These are phyloP conservation scores for Amylocarpus encephaloides DNA, from an alignment of 2,329 filamentous ascomycete genomes.

Conservation along the genomic window DNA sequence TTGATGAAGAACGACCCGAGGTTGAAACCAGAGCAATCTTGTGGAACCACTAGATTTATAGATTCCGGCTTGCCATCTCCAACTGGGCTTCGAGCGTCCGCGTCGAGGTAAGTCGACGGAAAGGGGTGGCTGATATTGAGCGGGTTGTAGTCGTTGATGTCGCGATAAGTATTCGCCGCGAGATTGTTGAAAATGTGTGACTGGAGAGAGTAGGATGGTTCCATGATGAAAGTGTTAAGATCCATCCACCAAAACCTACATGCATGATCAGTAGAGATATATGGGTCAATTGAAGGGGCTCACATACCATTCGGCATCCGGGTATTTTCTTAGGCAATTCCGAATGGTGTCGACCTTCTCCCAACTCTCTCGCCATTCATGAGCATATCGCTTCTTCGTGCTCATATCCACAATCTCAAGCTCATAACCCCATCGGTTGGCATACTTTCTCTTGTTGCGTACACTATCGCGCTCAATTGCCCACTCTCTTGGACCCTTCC, in stretches of 20 bases:
- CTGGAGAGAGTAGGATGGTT: slow-evolving; percentile 84
- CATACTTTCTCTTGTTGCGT: slow-evolving; percentile 89
- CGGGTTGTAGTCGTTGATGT: slow-evolving; percentile 95
- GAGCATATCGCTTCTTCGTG: slow-evolving; percentile 95
- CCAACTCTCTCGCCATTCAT: slow-evolving; percentile 99
- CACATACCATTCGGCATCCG: slow-evolving; percentile 86
- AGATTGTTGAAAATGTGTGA: slow-evolving; percentile 83
- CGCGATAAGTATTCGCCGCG: slow-evolving; percentile 70
- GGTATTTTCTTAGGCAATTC: slow-evolving; percentile 85
- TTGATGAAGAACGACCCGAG: slow-evolving; percentile 90
- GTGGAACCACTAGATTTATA: slow-evolving; percentile 80
- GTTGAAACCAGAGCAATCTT: slow-evolving; percentile 95
- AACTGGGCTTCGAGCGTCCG: slow-evolving; percentile 60
- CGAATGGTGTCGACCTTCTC: slow-evolving; percentile 96
- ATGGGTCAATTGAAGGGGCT: neutral
- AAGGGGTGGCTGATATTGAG: slow-evolving; percentile 87
- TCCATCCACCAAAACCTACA: slow-evolving; percentile 99
- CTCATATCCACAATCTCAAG: slow-evolving; percentile 97
- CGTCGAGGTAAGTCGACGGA: slow-evolving; percentile 68
- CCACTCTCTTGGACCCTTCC: slow-evolving; percentile 97
- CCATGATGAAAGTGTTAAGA: slow-evolving; percentile 97
- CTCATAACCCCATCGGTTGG: slow-evolving; percentile 83
- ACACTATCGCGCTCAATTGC: slow-evolving; percentile 95
- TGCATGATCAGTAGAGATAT: slow-evolving; percentile 26
- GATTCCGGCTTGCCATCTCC: slow-evolving; percentile 75